Base-by-base conservation (phyloP, 2,329 filamentous ascomycete genomes). In the Pseudogymnoascus sp. region DNA sequence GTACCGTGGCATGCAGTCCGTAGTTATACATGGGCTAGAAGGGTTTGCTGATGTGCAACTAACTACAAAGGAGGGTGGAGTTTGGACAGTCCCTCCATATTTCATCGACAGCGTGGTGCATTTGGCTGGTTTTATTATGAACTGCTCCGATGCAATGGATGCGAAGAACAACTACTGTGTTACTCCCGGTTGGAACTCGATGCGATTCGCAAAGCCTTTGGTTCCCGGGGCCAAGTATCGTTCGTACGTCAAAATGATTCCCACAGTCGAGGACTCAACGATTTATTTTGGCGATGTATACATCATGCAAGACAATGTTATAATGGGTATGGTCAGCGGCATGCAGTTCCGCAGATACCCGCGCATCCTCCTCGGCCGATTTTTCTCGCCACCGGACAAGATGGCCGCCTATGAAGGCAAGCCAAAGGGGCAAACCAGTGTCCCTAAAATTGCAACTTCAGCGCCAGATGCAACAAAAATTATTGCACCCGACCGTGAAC, bases 291-390 rank as follows among this genome's bases (percentile, higher is more conserved):
- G 74, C 25, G 73, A 76, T 63, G 72, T 76, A 0, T 76, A 74
- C 61, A 61, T 77, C 10, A 65, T 77, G 10, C 71, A 74, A 58
- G 71, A 69, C 7, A 67, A 64, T n/a, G 63, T 63, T 1, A 71
- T 77, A 58, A 65, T 77, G 9, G 75, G 71, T 33, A 48, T 75
- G 21, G 66, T 73, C 8, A 65, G 66, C 1, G 71, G 64, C 8
- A 71, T 77, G 61, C 70, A 71, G 63, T 79, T 80, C 69, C 71
- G 74, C 13, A 68, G 69, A 6, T 73, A 71, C 48, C 75, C 74
- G 5, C 68, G 75, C 12, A 64, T 75, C 9, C 65, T 79, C 36
- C 69, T 79, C 2, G 70, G 69, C 41, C 71, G 71, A 1, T 78
- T 79, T 69, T 78, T 79, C 68, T 75, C 73, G 6, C 63, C 72